Evolutionary conservation across 257 asterid species (phyloP).

Genomic region (Nicotiana knightiana): DNA sequence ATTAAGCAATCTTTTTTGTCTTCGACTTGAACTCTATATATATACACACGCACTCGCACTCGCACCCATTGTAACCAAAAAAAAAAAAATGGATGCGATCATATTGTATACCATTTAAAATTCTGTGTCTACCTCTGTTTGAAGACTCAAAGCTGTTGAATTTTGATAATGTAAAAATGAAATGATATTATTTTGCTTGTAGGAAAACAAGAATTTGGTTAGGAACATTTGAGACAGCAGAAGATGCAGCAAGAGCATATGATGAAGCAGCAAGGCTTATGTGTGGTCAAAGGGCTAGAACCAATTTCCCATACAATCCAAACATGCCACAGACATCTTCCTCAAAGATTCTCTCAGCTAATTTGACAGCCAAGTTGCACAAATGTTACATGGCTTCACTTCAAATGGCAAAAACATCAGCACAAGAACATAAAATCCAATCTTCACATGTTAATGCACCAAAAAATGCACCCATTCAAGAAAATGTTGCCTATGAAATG

Average conservation of each 20-base stretch:
- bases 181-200: not conserved
- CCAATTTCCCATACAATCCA: conserved; percentile 58
- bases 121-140: no score
- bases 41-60: no score
- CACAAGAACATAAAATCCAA: not conserved
- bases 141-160: not conserved
- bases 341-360: conserved; percentile 55
- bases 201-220: conserved; percentile 94
- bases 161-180: not conserved
- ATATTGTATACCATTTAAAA: no score
- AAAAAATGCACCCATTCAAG: conserved; percentile 1
- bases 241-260: conserved; percentile 87
- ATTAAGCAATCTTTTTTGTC: no score
- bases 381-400: conserved; percentile 67
- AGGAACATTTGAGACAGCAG: conserved; percentile 91
- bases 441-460: not conserved
- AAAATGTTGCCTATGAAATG: not conserved
- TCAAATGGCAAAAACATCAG: conserved; percentile 33
- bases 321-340: conserved; percentile 47
- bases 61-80: no score
- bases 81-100: no score
- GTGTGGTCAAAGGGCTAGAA: conserved; percentile 79
- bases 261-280: conserved; percentile 85
- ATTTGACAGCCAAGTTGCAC: conserved; percentile 72
- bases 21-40: not conserved